Percentiles rank a stretch among this genome's conserved stretches.
phyloP scores from a whole-genome alignment of 164 flowering plant species.

The Stephania japonica region DNA sequence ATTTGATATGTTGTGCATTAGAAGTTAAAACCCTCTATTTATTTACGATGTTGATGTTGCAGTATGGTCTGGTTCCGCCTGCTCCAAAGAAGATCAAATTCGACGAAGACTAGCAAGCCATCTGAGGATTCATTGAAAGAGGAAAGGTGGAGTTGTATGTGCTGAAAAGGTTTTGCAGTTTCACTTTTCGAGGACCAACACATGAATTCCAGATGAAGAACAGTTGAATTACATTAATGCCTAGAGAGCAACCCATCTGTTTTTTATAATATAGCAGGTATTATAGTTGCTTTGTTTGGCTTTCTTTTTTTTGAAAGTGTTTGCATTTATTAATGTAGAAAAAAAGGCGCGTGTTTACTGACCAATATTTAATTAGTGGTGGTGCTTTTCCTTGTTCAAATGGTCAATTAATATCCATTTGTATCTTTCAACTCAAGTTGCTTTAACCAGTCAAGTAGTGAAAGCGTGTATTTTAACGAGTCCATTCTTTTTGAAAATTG shows the following conservation, averaged over 20 bases:
- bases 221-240: conserved; percentile 2
- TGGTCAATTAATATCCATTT: too few species aligned
- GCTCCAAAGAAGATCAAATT: conserved; percentile 68
- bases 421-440: too few species aligned
- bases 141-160: neutral
- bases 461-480: too few species aligned
- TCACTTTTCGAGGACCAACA: neutral
- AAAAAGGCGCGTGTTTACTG: neutral
- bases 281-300: neutral
- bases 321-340: neutral
- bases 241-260: neutral
- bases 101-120: conserved; percentile 35
- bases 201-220: neutral
- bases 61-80: conserved; percentile 46
- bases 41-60: conserved; percentile 9
- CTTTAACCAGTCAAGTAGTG: too few species aligned
- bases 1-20: too few species aligned
- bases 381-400: neutral
- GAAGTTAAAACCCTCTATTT: neutral
- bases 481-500: too few species aligned
- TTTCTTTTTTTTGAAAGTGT: neutral
- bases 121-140: neutral
- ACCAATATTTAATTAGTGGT: neutral
- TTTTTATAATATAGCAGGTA: neutral
- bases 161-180: neutral